phyloP scores from a whole-genome alignment of 2,329 filamentous ascomycete genomes.

The Juglanconis oblonga region DNA sequence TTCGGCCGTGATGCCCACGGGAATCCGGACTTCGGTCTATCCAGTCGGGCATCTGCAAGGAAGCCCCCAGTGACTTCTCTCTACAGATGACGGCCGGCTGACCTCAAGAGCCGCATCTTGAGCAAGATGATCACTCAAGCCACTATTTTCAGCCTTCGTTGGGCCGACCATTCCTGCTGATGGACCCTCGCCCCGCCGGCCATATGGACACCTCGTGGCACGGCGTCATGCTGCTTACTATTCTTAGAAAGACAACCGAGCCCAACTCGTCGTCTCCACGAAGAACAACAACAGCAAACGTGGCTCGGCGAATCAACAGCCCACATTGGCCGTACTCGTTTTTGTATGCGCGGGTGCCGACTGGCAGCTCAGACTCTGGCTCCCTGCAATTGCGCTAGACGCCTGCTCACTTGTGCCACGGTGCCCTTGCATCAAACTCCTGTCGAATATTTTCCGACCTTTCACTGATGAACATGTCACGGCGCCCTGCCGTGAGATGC shows the following conservation, averaged over 20 bases:
- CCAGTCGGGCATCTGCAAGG: not conserved
- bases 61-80: not conserved
- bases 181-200: not conserved
- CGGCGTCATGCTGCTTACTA: conserved; percentile 6
- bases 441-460: conserved; percentile 10
- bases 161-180: conserved; percentile 2
- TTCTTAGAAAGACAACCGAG: conserved; percentile 10
- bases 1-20: not conserved
- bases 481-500: conserved; percentile 12
- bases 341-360: conserved; percentile 1
- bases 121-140: conserved; percentile 1
- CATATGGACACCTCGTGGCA: conserved; percentile 6
- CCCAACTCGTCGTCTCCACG: not conserved
- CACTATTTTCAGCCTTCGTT: conserved; percentile 4
- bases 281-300: conserved; percentile 1
- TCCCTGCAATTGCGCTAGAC: not conserved
- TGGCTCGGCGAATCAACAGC: conserved; percentile 6
- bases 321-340: not conserved
- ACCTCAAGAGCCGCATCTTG: not conserved
- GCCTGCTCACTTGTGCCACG: conserved; percentile 20
- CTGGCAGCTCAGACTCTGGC: conserved; percentile 4
- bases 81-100: not conserved
- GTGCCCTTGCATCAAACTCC: conserved; percentile 16
- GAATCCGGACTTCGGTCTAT: not conserved
- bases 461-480: conserved; percentile 20